phyloP scores from a whole-genome alignment of 2,329 filamentous ascomycete species.

The Emergomyces pasteurianus region DNA sequence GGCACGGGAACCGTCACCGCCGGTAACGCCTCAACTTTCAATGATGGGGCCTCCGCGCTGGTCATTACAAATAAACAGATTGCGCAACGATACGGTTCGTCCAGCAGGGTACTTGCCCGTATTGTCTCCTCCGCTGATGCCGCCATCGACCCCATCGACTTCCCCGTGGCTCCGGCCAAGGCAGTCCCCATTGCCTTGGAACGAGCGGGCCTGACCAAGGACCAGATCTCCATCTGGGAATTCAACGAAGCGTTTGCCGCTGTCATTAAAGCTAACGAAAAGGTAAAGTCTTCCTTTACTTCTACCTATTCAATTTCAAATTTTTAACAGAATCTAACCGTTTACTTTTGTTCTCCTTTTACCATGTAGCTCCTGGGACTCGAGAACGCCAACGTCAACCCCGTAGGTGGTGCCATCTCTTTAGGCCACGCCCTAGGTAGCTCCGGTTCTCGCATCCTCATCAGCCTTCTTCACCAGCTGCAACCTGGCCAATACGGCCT shows the following conservation, averaged over 20 bases:
- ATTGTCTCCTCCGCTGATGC: constrained; percentile 83
- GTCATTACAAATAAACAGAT: constrained; percentile 72
- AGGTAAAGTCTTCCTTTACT: constrained; percentile 39
- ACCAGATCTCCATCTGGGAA: constrained; percentile 90
- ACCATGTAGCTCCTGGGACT: constrained; percentile 59
- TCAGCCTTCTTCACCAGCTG: constrained; percentile 81
- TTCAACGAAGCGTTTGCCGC: constrained; percentile 98
- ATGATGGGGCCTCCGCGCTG: constrained; percentile 84
- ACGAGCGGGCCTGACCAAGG: constrained; percentile 78
- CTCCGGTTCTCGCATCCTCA: constrained; percentile 82
- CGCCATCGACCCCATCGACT: constrained; percentile 81
- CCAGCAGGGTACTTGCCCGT: constrained; percentile 72
- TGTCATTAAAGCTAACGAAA: constrained; percentile 87
- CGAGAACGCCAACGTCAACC: constrained; percentile 69
- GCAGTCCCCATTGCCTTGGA: constrained; percentile 83
- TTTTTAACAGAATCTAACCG: not conserved
- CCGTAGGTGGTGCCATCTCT: constrained; percentile 80
- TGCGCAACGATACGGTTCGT: constrained; percentile 64
- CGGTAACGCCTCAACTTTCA: constrained; percentile 86
- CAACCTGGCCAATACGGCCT: constrained; percentile 88
- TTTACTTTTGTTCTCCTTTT: not conserved
- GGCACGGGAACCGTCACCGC: constrained; percentile 86
- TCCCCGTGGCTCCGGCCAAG: constrained; percentile 83
- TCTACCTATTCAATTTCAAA: not conserved
- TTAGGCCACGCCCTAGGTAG: constrained; percentile 86